Base-by-base conservation (phyloP, 116 monocot species). In the Zostera marina region DNA sequence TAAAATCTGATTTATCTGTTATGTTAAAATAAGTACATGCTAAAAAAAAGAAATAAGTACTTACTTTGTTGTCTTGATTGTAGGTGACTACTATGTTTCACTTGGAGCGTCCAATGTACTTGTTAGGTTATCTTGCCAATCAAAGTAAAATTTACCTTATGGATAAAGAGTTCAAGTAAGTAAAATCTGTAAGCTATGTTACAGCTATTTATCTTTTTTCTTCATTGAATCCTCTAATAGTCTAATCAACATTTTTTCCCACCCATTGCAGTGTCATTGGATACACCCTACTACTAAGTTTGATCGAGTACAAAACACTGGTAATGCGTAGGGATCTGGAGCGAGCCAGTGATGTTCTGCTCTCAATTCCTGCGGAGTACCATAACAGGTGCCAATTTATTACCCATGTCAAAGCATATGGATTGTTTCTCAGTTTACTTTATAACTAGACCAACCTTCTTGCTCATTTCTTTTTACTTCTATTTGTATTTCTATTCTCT, bases 1-100 rank as follows among this genome's bases (percentile, higher is more conserved):
- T 32, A 32, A 32, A 3, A 32, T 2, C 5, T 32, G 32, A 3
- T 32, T 32, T 32, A 2, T 32, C 32, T 32, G 32, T 32, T 32
- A 5, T 32, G 32, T 32, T 32, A 32, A 5, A 32, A 32, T 32
- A 32, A 32, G 5, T 32, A 32, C 32, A n/a, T n/a, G n/a, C n/a
- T n/a, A n/a, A n/a, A n/a, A n/a, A n/a, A n/a, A n/a, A n/a, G n/a
- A n/a, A n/a, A n/a, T n/a, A n/a, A n/a, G n/a, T n/a, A n/a, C 22
- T 22, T n/a, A n/a, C n/a, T n/a, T 19, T 19, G 20, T 16, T 32
- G 12, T 4, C 49, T 62, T 26, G 17, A 15, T 59, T 62, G 40
- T 66, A 91, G 91, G 85, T 91, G 20, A 84, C 91, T 12, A 91
- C 91, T 45, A 81, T 91, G 81, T 91, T 81, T 63, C 91, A 91